Conservation (phyloP, 1,139 yeast genomes). For the Torulaspora pretoriensis region DNA sequence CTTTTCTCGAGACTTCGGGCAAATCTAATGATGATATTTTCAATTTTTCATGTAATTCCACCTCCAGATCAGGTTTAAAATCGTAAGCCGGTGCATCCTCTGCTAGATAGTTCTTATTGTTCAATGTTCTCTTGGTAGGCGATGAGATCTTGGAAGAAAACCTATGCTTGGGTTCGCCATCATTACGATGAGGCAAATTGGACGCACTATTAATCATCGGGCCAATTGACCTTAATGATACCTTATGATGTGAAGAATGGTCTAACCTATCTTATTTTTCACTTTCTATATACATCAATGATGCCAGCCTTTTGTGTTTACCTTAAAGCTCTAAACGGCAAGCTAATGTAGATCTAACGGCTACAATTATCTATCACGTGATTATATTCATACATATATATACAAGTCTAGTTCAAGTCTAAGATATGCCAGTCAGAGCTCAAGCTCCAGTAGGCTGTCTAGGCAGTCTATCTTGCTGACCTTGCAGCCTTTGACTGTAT, state of each 20-base stretch:
- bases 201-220: slow-evolving; percentile 1
- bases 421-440: slow-evolving; percentile 1
- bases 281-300: background rate
- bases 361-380: background rate
- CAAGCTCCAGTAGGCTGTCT: slow-evolving; percentile 38
- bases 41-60: background rate
- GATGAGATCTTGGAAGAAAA: slow-evolving; percentile 13
- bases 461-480: slow-evolving; percentile 41
- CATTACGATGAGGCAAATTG: slow-evolving; percentile 7
- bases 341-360: slow-evolving; percentile 1
- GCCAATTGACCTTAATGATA: background rate
- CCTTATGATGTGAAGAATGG: background rate
- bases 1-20: background rate
- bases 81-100: slow-evolving; percentile 1
- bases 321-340: slow-evolving; percentile 6
- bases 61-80: background rate
- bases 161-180: slow-evolving; percentile 7
- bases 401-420: too few relatives aligned
- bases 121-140: slow-evolving; percentile 15
- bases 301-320: slow-evolving; percentile 10
- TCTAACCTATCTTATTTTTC: background rate
- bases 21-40: background rate
- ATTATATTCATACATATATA: background rate
- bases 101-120: slow-evolving; percentile 13
- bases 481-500: slow-evolving; percentile 38